These are phyloP conservation scores for Mortierella sp. DNA, from an alignment of 371 early-diverging fungal genomes.

Conservation along the genomic window DNA sequence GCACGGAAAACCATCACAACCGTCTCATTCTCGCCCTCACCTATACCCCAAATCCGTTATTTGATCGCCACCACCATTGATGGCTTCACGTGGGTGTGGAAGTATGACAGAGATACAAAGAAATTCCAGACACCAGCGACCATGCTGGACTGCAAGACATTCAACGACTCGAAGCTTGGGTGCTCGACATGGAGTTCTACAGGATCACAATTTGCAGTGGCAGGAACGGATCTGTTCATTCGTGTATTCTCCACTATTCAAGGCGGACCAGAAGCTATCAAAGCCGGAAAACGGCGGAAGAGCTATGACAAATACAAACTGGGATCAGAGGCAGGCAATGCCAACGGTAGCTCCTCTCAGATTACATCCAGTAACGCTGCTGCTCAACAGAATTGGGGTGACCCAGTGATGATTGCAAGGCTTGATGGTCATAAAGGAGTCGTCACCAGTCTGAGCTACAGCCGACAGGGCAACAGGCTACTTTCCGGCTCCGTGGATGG, in stretches of 20 bases:
- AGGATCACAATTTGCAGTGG: slow-evolving; percentile 85
- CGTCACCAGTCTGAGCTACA: slow-evolving; percentile 83
- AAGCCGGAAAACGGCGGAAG: slow-evolving; percentile 43
- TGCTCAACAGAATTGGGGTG: slow-evolving; percentile 57
- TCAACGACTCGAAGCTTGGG: slow-evolving; percentile 65
- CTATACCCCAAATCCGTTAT: slow-evolving; percentile 74
- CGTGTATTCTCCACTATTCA: slow-evolving; percentile 75
- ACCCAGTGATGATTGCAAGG: slow-evolving; percentile 69
- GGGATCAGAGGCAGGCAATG: slow-evolving; percentile 5
- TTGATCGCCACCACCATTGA: slow-evolving; percentile 83
- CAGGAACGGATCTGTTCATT: slow-evolving; percentile 84
- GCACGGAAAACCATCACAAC: slow-evolving; percentile 75
- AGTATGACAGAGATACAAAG: slow-evolving; percentile 72
- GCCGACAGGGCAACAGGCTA: slow-evolving; percentile 75
- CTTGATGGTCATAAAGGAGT: slow-evolving; percentile 80
- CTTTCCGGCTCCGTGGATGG: slow-evolving; percentile 79
- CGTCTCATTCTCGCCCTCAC: slow-evolving; percentile 88
- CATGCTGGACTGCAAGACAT: slow-evolving; percentile 66
- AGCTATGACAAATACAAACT: slow-evolving; percentile 54
- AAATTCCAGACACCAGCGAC: slow-evolving; percentile 70
- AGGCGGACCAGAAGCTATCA: slow-evolving; percentile 44
- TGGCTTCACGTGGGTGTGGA: slow-evolving; percentile 79
- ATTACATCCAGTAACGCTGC: slow-evolving; percentile 8
- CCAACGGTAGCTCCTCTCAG: slow-evolving; percentile 15
- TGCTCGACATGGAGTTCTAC: slow-evolving; percentile 82